A percentile compares a stretch with the other conserved stretches of the same genome.
These are phyloP conservation scores for Cladophialophora bantiana DNA, from an alignment of 2,329 filamentous ascomycete species.

Conservation along the genomic window DNA sequence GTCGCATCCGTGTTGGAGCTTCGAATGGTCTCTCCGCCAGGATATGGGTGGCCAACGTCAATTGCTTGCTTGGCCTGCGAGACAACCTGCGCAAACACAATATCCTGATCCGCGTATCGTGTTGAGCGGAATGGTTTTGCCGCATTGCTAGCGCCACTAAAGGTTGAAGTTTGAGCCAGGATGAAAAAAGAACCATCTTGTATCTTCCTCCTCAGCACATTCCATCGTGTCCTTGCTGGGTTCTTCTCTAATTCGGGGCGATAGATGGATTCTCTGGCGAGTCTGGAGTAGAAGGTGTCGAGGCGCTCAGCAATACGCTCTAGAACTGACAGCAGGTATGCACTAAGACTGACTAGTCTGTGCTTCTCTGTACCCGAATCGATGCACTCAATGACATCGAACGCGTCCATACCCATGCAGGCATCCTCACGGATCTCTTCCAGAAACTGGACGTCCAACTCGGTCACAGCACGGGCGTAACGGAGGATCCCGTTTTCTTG, in stretches of 20 bases:
- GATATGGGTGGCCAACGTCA: constrained; percentile 9
- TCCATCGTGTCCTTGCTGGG: constrained; percentile 61
- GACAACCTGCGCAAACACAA: constrained; percentile 28
- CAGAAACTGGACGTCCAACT: constrained; percentile 28
- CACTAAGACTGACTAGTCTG: constrained; percentile 47
- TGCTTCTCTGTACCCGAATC: constrained; percentile 51
- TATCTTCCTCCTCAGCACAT: constrained; percentile 57
- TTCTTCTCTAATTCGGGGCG: constrained; percentile 61
- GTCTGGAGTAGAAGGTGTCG: constrained; percentile 60
- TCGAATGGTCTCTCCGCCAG: not conserved
- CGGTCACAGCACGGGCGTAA: constrained; percentile 30
- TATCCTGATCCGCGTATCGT: constrained; percentile 24
- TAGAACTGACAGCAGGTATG: constrained; percentile 60
- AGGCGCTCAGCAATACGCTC: constrained; percentile 62
- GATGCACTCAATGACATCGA: constrained; percentile 55
- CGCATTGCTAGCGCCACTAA: not conserved
- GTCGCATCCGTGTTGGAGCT: constrained; percentile 2
- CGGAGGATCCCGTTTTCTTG: constrained; percentile 27
- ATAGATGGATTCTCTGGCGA: constrained; percentile 59
- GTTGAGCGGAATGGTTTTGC: constrained; percentile 27
- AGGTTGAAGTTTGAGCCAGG: constrained; percentile 21
- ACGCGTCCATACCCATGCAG: constrained; percentile 60
- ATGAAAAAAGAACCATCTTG: constrained; percentile 60
- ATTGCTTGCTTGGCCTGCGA: constrained; percentile 26
- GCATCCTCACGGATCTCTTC: constrained; percentile 30